A percentile compares a stretch with the other conserved stretches of the same genome.
These are phyloP conservation scores for Helianthus annuus DNA, from an alignment of 129 eudicot genomes.

Conservation along the genomic window HanXRQr2.0-SUNRISE NC_035449.2:155907709-155908208, in stretches of 20 bases:
- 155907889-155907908: no score
- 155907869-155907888: no score
- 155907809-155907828: slow-evolving; percentile 58
- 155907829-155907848: slow-evolving; percentile 65
- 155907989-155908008: slow-evolving; percentile 82
- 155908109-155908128: slow-evolving; percentile 31
- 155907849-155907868: no score
- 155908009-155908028: slow-evolving; percentile 94
- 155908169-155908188: slow-evolving; percentile 99
- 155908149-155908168: slow-evolving; percentile 96
- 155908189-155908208: slow-evolving; percentile 84
- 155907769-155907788: slow-evolving; percentile 77
- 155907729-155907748: slow-evolving; percentile 36
- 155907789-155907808: slow-evolving; percentile 62
- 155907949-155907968: slow-evolving; percentile 90
- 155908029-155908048: slow-evolving; percentile 8
- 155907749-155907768: slow-evolving; percentile 49
- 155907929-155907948: slow-evolving; percentile 94
- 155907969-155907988: slow-evolving; percentile 72
- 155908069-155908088: background rate
- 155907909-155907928: slow-evolving; percentile 77
- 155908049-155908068: background rate
- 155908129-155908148: slow-evolving; percentile 97
- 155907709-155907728: background rate
- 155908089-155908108: background rate